phyloP scores from a whole-genome alignment of 2,329 filamentous ascomycete genomes.

The Tricladium varicosporioides region DNA sequence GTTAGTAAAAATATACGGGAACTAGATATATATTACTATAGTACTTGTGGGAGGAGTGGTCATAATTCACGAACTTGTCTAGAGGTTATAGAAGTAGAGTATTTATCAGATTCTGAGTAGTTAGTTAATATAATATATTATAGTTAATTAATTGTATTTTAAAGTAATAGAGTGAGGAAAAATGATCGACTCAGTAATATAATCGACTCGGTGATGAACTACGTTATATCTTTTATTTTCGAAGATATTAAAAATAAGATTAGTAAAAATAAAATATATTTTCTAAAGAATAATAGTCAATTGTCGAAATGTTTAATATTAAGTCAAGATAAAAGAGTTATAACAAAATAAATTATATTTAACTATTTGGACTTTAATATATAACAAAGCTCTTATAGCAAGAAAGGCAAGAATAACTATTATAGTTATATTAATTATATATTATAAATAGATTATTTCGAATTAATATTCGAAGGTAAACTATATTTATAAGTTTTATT shows the following conservation, averaged over 20 bases:
- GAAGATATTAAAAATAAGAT: too few relatives aligned
- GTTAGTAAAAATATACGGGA: slow-evolving; percentile 2
- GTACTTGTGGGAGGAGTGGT: slow-evolving; percentile 15
- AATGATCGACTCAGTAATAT: background rate
- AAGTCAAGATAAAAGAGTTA: slow-evolving; percentile 1
- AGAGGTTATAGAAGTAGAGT: slow-evolving; percentile 7
- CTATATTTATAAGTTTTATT: slow-evolving; percentile 3
- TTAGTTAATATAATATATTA: slow-evolving; percentile 15
- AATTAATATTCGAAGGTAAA: slow-evolving; percentile 6
- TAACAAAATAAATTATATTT: slow-evolving; percentile 1
- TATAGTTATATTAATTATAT: slow-evolving; percentile 1
- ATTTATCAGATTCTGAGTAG: slow-evolving; percentile 6
- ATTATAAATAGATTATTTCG: slow-evolving; percentile 2
- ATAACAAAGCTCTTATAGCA: slow-evolving; percentile 1
- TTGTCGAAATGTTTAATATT: background rate
- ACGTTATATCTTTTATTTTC: slow-evolving; percentile 2
- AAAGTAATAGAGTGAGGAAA: background rate
- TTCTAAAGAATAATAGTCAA: background rate
- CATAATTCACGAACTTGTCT: slow-evolving; percentile 17
- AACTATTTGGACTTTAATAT: slow-evolving; percentile 1
- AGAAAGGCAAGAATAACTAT: slow-evolving; percentile 1
- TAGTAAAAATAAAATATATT: too few relatives aligned
- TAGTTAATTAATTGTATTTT: slow-evolving; percentile 11
- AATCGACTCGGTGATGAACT: slow-evolving; percentile 1
- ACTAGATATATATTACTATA: slow-evolving; percentile 5